phyloP scores from a whole-genome alignment of 2,329 filamentous ascomycete species.

The Penicillium carneum region DNA sequence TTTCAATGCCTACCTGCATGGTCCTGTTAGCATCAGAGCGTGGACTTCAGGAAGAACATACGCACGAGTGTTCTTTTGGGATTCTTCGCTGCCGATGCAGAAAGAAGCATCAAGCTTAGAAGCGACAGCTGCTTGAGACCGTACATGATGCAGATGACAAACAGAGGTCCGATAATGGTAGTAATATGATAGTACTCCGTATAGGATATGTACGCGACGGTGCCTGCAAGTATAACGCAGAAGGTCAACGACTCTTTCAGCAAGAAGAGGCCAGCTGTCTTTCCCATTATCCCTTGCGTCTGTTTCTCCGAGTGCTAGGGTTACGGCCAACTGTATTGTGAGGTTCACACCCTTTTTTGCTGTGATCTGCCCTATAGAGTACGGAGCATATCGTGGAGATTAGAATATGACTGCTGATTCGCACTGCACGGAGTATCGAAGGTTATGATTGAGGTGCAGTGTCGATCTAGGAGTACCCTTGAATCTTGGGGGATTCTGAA shows the following conservation, averaged over 20 bases:
- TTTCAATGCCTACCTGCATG: slow-evolving; percentile 34
- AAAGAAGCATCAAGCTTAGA: slow-evolving; percentile 34
- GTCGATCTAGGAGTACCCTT: not conserved
- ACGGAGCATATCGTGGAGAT: not conserved
- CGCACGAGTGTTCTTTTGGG: slow-evolving; percentile 27
- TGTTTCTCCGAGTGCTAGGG: slow-evolving; percentile 8
- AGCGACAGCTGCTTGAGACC: slow-evolving; percentile 32
- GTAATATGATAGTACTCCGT: not conserved
- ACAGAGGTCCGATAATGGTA: not conserved
- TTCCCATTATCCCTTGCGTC: slow-evolving; percentile 17
- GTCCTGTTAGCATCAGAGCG: slow-evolving; percentile 6
- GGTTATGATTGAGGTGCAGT: not conserved
- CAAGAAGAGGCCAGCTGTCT: slow-evolving; percentile 11
- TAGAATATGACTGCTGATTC: slow-evolving; percentile 2
- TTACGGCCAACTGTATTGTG: not conserved
- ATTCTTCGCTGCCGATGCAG: slow-evolving; percentile 27
- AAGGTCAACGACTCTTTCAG: not conserved
- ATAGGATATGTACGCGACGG: not conserved
- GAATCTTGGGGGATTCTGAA: not conserved
- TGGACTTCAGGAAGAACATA: not conserved
- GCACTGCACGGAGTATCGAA: not conserved
- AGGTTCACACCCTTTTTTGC: not conserved
- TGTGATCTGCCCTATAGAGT: not conserved
- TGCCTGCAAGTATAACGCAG: not conserved
- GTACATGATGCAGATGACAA: slow-evolving; percentile 26